phyloP scores from a whole-genome alignment of 345 rosid genomes.

The Eucalyptus pauciflora region DNA sequence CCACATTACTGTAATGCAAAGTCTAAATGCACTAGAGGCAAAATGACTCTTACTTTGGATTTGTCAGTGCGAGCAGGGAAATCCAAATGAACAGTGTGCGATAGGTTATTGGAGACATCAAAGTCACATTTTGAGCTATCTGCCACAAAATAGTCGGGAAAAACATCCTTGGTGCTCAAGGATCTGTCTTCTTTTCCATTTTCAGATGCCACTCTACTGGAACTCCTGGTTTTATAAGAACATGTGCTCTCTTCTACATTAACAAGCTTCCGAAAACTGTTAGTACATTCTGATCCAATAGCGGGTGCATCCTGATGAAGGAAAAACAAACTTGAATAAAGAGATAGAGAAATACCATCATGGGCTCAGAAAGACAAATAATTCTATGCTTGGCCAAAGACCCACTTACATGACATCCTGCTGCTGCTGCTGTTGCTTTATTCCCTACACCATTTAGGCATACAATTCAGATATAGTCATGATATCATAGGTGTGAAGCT shows the following conservation, averaged over 20 bases:
- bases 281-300: slow-evolving; percentile 15
- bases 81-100: slow-evolving; percentile 18
- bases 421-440: background rate
- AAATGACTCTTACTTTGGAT: background rate
- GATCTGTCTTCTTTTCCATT: slow-evolving; percentile 23
- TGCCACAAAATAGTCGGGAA: slow-evolving; percentile 22
- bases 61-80: slow-evolving; percentile 21
- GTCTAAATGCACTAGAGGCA: background rate
- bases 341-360: background rate
- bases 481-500: background rate
- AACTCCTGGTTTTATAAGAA: slow-evolving; percentile 37
- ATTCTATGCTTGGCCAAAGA: background rate
- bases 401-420: background rate
- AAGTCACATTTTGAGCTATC: slow-evolving; percentile 37
- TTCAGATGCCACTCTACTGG: slow-evolving; percentile 13
- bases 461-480: background rate
- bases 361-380: background rate
- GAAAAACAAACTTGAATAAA: background rate
- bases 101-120: slow-evolving; percentile 25
- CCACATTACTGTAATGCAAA: background rate
- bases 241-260: slow-evolving; percentile 63
- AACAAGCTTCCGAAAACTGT: slow-evolving; percentile 20
- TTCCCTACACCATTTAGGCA: background rate
- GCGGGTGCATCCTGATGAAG: slow-evolving; percentile 18
- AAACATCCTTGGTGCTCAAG: slow-evolving; percentile 15